phyloP scores from a whole-genome alignment of 1,284 basidiomycete species.

The Anthracocystis setariae region DNA sequence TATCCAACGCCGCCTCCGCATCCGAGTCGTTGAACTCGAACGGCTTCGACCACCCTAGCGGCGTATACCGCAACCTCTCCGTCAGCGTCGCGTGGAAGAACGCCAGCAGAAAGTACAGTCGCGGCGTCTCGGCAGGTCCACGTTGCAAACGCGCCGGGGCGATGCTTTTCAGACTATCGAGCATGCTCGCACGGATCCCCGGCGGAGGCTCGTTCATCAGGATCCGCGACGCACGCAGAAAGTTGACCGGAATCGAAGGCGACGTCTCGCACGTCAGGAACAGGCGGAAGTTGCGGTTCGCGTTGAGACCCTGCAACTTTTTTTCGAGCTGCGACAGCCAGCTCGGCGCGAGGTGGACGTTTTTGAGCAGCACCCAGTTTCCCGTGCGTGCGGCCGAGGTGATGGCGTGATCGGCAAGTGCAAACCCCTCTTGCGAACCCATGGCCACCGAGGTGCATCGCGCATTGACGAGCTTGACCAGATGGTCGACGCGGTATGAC shows the following conservation, averaged over 20 bases:
- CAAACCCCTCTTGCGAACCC: conserved; percentile 65
- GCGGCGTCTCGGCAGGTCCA: conserved; percentile 58
- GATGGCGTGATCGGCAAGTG: conserved; percentile 64
- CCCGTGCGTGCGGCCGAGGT: conserved; percentile 58
- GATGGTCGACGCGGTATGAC: conserved; percentile 59
- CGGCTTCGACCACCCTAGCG: conserved; percentile 63
- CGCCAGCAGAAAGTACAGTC: conserved; percentile 63
- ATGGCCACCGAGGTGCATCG: conserved; percentile 63
- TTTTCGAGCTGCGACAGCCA: conserved; percentile 66
- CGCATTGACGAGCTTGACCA: conserved; percentile 51
- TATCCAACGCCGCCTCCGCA: conserved; percentile 60
- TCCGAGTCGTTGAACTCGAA: conserved; percentile 68
- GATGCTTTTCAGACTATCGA: conserved; percentile 58
- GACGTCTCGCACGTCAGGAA: conserved; percentile 66
- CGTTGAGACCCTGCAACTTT: conserved; percentile 60
- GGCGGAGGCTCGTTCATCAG: conserved; percentile 67
- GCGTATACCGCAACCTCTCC: conserved; percentile 64
- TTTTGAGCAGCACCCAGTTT: conserved; percentile 66
- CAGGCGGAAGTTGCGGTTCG: conserved; percentile 62
- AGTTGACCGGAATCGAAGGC: conserved; percentile 63
- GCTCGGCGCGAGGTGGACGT: conserved; percentile 64
- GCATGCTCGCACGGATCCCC: conserved; percentile 64
- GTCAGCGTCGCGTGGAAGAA: conserved; percentile 65
- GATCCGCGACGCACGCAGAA: conserved; percentile 62
- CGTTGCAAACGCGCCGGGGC: conserved; percentile 51